phyloP scores from a whole-genome alignment of 2,329 filamentous ascomycete genomes.

The Sphaerulina musiva region DNA sequence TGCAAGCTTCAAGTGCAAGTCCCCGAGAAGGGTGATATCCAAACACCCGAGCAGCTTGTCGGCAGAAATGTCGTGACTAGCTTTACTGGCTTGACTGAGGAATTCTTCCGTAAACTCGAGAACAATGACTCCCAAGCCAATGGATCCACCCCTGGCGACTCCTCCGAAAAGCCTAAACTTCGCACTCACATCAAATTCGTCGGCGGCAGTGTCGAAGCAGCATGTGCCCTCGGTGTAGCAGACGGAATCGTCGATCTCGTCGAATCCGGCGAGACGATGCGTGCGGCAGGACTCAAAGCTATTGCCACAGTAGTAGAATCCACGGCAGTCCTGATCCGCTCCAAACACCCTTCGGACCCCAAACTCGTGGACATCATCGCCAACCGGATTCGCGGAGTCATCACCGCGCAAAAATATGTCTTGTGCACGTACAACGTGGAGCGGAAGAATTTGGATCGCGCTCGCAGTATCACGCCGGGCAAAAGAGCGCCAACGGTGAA shows the following conservation, averaged over 20 bases:
- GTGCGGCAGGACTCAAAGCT: constrained; percentile 83
- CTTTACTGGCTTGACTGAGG: constrained; percentile 75
- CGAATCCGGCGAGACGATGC: constrained; percentile 98
- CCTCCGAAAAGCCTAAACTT: constrained; percentile 49
- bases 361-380: constrained; percentile 77
- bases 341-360: constrained; percentile 71
- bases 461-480: constrained; percentile 76
- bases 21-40: constrained; percentile 71
- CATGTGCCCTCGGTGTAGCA: constrained; percentile 88
- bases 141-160: constrained; percentile 32
- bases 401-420: constrained; percentile 88
- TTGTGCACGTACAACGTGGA: constrained; percentile 95
- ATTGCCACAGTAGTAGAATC: constrained; percentile 90
- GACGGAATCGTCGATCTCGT: constrained; percentile 97
- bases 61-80: constrained; percentile 94
- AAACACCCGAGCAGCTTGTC: constrained; percentile 66
- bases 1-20: constrained; percentile 98
- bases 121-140: constrained; percentile 40
- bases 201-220: constrained; percentile 93
- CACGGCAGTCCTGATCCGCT: constrained; percentile 86
- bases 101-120: constrained; percentile 80
- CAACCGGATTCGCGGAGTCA: constrained; percentile 83
- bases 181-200: constrained; percentile 88
- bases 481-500: constrained; percentile 90
- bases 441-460: constrained; percentile 59